Percentiles rank a stretch among this genome's conserved stretches.
Conservation (phyloP, 306 rosid genomes). For the Quercus ilex region DNA sequence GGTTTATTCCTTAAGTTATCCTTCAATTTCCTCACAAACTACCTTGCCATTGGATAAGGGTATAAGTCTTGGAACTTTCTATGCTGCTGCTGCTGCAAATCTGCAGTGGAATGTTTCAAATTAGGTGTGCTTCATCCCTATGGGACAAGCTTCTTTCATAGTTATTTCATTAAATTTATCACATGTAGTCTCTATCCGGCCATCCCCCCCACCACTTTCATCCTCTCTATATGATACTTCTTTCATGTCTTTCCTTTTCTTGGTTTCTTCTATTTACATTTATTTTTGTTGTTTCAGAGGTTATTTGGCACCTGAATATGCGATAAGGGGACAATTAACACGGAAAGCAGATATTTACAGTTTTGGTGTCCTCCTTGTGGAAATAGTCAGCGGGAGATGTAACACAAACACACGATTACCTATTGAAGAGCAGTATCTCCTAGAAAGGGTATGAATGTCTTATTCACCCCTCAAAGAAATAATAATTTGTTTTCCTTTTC, state of each 20-base stretch:
- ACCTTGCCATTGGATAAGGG: background rate
- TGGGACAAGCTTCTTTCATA: background rate
- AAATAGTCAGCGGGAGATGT: conserved; percentile 81
- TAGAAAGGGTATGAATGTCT: conserved; percentile 72
- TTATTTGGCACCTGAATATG: conserved; percentile 97
- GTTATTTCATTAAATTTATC: background rate
- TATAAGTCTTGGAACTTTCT: background rate
- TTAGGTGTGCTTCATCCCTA: background rate
- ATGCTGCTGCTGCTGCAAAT: background rate
- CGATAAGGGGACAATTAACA: conserved; percentile 77
- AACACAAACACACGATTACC: conserved; percentile 76
- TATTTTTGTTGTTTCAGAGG: conserved; percentile 56
- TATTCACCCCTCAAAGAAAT: background rate
- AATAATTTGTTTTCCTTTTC: background rate
- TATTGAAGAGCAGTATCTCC: conserved; percentile 65
- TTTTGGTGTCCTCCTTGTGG: conserved; percentile 85
- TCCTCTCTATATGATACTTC: background rate
- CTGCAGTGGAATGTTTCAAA: background rate
- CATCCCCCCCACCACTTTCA: conserved; percentile 8
- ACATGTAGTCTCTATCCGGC: background rate
- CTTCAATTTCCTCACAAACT: background rate
- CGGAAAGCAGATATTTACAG: conserved; percentile 86
- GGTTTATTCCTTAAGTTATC: background rate
- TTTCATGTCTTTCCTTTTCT: background rate
- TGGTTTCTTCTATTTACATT: conserved; percentile 8